Evolutionary conservation across 2,329 filamentous ascomycete species (phyloP).

Genomic region (Alternaria metachromatica): DNA sequence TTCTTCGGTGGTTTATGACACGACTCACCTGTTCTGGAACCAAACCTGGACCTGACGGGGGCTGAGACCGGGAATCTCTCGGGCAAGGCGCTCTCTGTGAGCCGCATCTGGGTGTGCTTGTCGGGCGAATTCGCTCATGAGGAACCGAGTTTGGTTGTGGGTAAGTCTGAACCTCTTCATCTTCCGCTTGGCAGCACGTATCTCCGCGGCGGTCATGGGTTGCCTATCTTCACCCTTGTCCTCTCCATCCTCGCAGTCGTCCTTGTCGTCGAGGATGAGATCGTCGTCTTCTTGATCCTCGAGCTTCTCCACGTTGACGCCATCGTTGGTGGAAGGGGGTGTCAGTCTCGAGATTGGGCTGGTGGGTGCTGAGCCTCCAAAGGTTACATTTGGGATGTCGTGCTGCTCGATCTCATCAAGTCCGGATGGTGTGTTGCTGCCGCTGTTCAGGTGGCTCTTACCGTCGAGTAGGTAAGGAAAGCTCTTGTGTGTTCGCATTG

Average conservation of each 20-base stretch:
- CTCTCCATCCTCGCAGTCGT: slow-evolving; percentile 38
- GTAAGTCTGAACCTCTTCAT: slow-evolving; percentile 87
- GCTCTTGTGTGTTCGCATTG: slow-evolving; percentile 53
- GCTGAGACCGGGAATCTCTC: slow-evolving; percentile 89
- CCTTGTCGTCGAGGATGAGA: slow-evolving; percentile 50
- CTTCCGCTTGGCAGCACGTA: slow-evolving; percentile 58
- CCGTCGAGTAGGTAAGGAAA: slow-evolving; percentile 52
- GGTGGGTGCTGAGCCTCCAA: slow-evolving; percentile 54
- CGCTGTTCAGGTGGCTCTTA: slow-evolving; percentile 39
- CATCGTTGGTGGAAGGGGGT: slow-evolving; percentile 52
- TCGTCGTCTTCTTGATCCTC: slow-evolving; percentile 50
- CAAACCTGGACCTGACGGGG: slow-evolving; percentile 95
- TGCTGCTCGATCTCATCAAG: slow-evolving; percentile 46
- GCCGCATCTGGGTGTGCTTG: slow-evolving; percentile 93
- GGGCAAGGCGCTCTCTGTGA: slow-evolving; percentile 83
- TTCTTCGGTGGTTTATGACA: neutral
- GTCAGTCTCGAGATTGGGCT: slow-evolving; percentile 55
- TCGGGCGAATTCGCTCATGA: slow-evolving; percentile 96
- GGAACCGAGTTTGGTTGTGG: slow-evolving; percentile 94
- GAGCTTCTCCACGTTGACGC: slow-evolving; percentile 42
- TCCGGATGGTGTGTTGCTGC: slow-evolving; percentile 36
- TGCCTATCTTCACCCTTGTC: slow-evolving; percentile 42
- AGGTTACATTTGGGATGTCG: slow-evolving; percentile 46
- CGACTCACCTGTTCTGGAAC: slow-evolving; percentile 91
- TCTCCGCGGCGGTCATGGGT: slow-evolving; percentile 56